Evolutionary conservation across 1,139 yeast genomes (phyloP), one percentile per base, ranked within the genome.

Genomic region (Pichia sp.): DNA sequence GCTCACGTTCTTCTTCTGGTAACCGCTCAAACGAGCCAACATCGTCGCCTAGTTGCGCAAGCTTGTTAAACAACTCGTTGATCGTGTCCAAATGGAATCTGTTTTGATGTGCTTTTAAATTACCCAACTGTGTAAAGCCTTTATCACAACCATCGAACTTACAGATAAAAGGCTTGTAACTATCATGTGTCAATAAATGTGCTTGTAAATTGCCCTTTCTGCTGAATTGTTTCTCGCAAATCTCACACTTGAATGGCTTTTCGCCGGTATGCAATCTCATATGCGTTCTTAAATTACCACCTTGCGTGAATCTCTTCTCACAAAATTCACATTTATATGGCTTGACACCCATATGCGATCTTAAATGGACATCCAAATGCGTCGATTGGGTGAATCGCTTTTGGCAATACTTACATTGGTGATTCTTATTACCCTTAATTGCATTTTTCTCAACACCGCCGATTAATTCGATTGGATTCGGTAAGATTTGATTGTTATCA

Each of bases 51-150:
- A 81, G 64, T 54, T 80, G 83, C 0, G 90, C 90, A 53, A 85
- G 67, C 54, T 75, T 79, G 44, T 71, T 74, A 7, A 94, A 86
- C 57, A 89, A 69, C 41, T 71, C 71, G 55, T 79, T 79, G 56
- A 91, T 73, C 0, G 94, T 82, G 17, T 79, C 79, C 53, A 81
- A 68, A 67, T 91, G 98, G 63, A 90, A 89, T 58, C 91, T 75
- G 67, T 90, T 91, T 63, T 91, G 98, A 66, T 91, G 98, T 0
- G 96, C 86, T 67, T 91, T 91, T 70, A 91, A 75, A 63, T 91
- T 91, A 3, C 97, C 97, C 57, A 90, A 72, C 68, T 91, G 98
- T 0, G 96, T 84, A 61, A 93, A 93, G 45, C 89, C 69, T 65
- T 88, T 89, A 21, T 80, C 84, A 64, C 99, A 93, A 69, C 76